Base-by-base conservation (phyloP, 192 early-diverging fungal genomes). In the Endogone sp. region DNA sequence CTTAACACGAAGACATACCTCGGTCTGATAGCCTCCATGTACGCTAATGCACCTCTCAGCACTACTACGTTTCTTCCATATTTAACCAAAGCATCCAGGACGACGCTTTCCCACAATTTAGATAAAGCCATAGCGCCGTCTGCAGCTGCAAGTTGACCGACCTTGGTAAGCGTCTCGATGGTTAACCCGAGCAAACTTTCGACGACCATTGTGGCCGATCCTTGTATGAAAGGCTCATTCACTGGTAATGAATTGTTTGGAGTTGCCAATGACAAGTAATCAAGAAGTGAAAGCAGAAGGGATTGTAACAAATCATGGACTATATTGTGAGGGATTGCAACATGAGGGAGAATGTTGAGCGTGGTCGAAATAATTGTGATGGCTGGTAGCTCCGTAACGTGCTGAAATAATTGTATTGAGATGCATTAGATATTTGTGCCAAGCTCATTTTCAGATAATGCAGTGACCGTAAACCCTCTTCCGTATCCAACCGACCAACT, bases 151-250 rank as follows among this genome's bases (percentile, higher is more conserved):
- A 11, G 6, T 11, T 49, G 37, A 49, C 1, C 16, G 16, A 78
- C 64, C 21, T 67, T 69, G 8, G 82, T 63, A 9, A 84, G 58
- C 26, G 82, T 73, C 62, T 83, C 77, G 21, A 87, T 76, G 1
- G 79, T 64, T 44, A 82, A 75, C 13, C 85, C 85, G 21, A 87
- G 65, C 26, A 87, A 65, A 62, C 74, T 76, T 66, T 81, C 76
- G 11, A 85, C 62, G 3, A 77, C 68, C 11, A 79, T 77, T 62
- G 75, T 82, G 25, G 62, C 73, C 2, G 75, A 79, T 32, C 82
- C 85, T 24, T 79, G 57, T 2, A 79, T 74, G 59, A 83, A 78
- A 23, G 72, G 71, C n/a, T 71, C 67, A 25, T 71, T 65, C 16
- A 73, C 64, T 21, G 83, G 26, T 49, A 16, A 49, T 9, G 61